Conservation (phyloP, 1,284 basidiomycete species). For the Apiotrichum gracile region DNA sequence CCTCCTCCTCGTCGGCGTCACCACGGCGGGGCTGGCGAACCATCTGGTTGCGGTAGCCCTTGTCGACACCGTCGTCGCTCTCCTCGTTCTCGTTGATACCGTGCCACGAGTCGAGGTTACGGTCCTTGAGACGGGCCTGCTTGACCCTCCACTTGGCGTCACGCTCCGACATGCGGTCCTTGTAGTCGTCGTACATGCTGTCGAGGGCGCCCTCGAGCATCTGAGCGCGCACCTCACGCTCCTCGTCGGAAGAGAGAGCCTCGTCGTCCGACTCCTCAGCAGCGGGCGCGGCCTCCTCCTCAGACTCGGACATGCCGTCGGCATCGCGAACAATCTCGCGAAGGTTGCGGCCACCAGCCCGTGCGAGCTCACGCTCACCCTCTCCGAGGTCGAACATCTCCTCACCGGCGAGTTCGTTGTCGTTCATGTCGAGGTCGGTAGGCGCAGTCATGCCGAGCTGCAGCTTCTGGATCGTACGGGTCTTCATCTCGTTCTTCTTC, state of each 20-base stretch:
- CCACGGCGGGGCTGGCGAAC: slow-evolving; percentile 28
- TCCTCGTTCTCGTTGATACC: slow-evolving; percentile 56
- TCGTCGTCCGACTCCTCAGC: slow-evolving; percentile 51
- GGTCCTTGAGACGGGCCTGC: slow-evolving; percentile 70
- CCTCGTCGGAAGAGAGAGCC: slow-evolving; percentile 61
- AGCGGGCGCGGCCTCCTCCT: slow-evolving; percentile 34
- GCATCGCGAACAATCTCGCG: slow-evolving; percentile 52
- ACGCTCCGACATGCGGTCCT: slow-evolving; percentile 69
- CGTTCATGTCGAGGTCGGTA: slow-evolving; percentile 76
- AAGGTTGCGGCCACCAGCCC: slow-evolving; percentile 48
- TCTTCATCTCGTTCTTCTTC: slow-evolving; percentile 81
- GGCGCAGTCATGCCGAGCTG: slow-evolving; percentile 98
- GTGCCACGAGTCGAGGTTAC: slow-evolving; percentile 65
- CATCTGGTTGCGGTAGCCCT: slow-evolving; percentile 27
- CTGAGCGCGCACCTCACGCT: slow-evolving; percentile 59
- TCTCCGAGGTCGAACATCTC: slow-evolving; percentile 79
- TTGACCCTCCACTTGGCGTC: slow-evolving; percentile 88
- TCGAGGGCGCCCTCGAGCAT: slow-evolving; percentile 80
- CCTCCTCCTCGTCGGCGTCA: slow-evolving; percentile 53
- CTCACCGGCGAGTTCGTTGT: slow-evolving; percentile 58
- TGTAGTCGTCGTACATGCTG: slow-evolving; percentile 81
- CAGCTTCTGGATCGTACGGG: slow-evolving; percentile 84
- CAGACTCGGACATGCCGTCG: slow-evolving; percentile 48
- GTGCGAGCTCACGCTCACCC: slow-evolving; percentile 54
- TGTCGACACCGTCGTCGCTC: slow-evolving; percentile 45